Evolutionary conservation across 176 grass and related monocot species (phyloP).

Genomic region (Tillandsia fasciculata): DNA sequence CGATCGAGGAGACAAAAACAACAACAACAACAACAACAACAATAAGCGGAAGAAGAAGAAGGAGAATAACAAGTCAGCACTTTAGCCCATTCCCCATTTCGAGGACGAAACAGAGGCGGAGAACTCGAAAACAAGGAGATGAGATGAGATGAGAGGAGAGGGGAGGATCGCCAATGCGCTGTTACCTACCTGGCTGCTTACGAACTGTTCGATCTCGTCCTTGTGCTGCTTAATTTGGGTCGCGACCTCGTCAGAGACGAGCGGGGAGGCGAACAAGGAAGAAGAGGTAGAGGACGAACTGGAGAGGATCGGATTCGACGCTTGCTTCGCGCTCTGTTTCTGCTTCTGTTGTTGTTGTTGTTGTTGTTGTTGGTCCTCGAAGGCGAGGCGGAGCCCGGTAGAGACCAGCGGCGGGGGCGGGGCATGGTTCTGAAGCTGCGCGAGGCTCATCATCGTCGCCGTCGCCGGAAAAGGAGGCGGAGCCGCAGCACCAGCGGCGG

Average conservation of each 20-base stretch:
- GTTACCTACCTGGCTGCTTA: conserved; percentile 50
- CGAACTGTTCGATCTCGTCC: conserved; percentile 59
- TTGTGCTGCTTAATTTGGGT: conserved; percentile 47
- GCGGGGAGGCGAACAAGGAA: conserved; percentile 5
- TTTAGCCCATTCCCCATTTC: neutral
- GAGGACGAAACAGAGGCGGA: neutral
- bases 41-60: too few relatives aligned
- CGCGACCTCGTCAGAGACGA: conserved; percentile 48
- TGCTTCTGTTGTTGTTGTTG: conserved; percentile 11
- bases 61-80: too few relatives aligned
- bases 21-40: too few relatives aligned
- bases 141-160: neutral
- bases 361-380: conserved; percentile 58
- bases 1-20: too few relatives aligned
- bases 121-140: neutral
- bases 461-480: neutral
- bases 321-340: conserved; percentile 12
- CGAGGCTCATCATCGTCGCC: conserved; percentile 14
- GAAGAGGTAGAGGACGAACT: conserved; percentile 20
- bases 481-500: conserved; percentile 21
- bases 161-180: neutral
- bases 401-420: conserved; percentile 42
- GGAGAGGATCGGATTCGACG: conserved; percentile 18
- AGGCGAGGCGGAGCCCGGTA: conserved; percentile 68
- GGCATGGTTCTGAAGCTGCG: conserved; percentile 31